Percentiles rank a stretch among this genome's conserved stretches.
These are phyloP conservation scores for Vigna mungo DNA, from an alignment of 306 rosid genomes.

Conservation along the genomic window DNA sequence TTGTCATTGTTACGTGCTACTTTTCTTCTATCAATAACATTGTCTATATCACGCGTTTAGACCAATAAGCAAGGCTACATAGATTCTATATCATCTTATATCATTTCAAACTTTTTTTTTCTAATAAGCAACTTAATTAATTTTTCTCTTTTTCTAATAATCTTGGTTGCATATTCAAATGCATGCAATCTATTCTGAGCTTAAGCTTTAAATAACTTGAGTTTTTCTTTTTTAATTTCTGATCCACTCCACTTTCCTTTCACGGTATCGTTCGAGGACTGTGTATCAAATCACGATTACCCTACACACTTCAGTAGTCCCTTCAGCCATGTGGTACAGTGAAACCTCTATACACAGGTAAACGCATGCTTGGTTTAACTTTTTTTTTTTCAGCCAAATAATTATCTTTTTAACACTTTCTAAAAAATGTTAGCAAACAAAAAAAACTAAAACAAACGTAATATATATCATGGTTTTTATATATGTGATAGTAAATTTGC, in stretches of 20 bases:
- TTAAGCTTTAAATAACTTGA: slow-evolving; percentile 12
- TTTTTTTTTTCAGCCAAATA: neutral
- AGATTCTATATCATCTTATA: neutral
- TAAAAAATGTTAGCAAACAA: too few relatives aligned
- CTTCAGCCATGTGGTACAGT: slow-evolving; percentile 5
- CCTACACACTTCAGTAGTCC: neutral
- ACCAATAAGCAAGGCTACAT: neutral
- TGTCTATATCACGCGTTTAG: neutral
- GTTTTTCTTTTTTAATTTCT: neutral
- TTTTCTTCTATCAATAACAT: neutral
- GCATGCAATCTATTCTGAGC: neutral
- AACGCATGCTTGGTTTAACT: neutral
- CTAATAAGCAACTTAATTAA: too few relatives aligned
- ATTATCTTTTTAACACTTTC: neutral
- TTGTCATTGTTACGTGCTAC: neutral
- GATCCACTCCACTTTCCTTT: neutral
- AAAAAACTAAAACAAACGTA: neutral
- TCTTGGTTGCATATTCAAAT: neutral
- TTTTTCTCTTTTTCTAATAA: too few relatives aligned
- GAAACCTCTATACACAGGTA: neutral
- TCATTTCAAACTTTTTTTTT: neutral
- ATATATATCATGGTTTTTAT: neutral
- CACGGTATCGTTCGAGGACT: neutral
- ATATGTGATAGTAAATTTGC: neutral
- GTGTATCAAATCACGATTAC: neutral